These are phyloP conservation scores for Hyaloscypha bicolor DNA, from an alignment of 495 filamentous ascomycete genomes.

Conservation along the genomic window DNA sequence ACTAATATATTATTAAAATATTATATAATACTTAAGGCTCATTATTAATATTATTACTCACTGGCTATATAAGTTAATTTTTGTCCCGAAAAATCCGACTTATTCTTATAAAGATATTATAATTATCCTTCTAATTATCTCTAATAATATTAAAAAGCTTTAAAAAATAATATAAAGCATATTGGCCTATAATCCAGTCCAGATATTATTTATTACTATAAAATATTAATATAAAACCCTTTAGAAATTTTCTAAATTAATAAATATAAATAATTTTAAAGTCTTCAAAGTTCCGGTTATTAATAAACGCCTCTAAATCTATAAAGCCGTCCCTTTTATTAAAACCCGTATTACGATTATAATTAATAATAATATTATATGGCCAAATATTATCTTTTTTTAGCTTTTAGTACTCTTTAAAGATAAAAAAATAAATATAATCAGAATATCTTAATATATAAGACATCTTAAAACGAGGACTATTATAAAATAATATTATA, in stretches of 20 bases:
- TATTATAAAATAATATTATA: slow-evolving; percentile 63
- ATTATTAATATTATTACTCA: slow-evolving; percentile 66
- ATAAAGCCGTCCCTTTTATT: slow-evolving; percentile 73
- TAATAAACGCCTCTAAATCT: slow-evolving; percentile 83
- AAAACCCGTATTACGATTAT: slow-evolving; percentile 72
- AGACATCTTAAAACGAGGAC: slow-evolving; percentile 59
- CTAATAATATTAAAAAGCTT: slow-evolving; percentile 52
- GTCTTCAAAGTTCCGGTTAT: slow-evolving; percentile 55
- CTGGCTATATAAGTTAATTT: slow-evolving; percentile 63
- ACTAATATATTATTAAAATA: slow-evolving; percentile 5
- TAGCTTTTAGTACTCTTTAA: slow-evolving; percentile 87
- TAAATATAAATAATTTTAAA: slow-evolving; percentile 48
- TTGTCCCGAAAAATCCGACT: slow-evolving; percentile 48
- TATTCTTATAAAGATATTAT: slow-evolving; percentile 67
- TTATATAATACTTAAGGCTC: slow-evolving; percentile 58
- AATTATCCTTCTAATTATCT: slow-evolving; percentile 63
- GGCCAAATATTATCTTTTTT: slow-evolving; percentile 69
- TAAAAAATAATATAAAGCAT: slow-evolving; percentile 53
- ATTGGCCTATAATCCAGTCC: slow-evolving; percentile 46
- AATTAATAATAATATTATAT: slow-evolving; percentile 82
- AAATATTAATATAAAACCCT: slow-evolving; percentile 47
- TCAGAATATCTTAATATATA: slow-evolving; percentile 78
- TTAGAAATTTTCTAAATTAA: too few relatives aligned
- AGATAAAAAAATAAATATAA: slow-evolving; percentile 71
- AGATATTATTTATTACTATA: slow-evolving; percentile 55